Evolutionary conservation across 192 early-diverging fungal genomes (phyloP).

Genomic region (Phycomyces blakesleeanus): DNA sequence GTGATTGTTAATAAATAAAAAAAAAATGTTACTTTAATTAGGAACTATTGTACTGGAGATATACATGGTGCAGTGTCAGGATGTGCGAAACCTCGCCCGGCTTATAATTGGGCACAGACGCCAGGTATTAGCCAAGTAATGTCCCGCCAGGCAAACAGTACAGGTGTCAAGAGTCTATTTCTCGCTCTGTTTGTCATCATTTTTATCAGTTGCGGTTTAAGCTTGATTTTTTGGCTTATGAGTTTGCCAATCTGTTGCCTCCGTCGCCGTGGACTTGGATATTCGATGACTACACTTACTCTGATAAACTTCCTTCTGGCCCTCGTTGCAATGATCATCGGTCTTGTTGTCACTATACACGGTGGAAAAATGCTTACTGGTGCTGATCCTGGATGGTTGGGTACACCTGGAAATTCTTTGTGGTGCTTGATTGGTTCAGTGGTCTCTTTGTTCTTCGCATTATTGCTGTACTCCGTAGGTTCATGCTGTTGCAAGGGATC

Average conservation of each 20-base stretch:
- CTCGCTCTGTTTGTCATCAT: conserved; percentile 22
- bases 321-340: conserved; percentile 14
- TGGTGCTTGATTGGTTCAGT: conserved; percentile 17
- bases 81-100: conserved; percentile 3
- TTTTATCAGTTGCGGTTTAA: conserved; percentile 17
- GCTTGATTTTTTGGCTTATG: conserved; percentile 12
- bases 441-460: neutral
- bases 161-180: neutral
- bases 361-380: conserved; percentile 1
- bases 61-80: neutral
- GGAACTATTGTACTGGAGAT: conserved; percentile 27
- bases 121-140: conserved; percentile 14
- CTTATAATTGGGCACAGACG: conserved; percentile 24
- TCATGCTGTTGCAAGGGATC: neutral
- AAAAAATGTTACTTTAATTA: neutral
- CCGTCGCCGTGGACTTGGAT: neutral
- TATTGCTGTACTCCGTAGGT: neutral
- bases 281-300: conserved; percentile 10
- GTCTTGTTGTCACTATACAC: conserved; percentile 1
- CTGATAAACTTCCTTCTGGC: conserved; percentile 13
- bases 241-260: conserved; percentile 17
- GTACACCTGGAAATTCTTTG: conserved; percentile 15
- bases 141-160: neutral
- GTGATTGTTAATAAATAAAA: conserved; percentile 2
- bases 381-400: conserved; percentile 12